These are phyloP conservation scores for Candida patagonica DNA, from an alignment of 805 yeast genomes.

Conservation along the genomic window DNA sequence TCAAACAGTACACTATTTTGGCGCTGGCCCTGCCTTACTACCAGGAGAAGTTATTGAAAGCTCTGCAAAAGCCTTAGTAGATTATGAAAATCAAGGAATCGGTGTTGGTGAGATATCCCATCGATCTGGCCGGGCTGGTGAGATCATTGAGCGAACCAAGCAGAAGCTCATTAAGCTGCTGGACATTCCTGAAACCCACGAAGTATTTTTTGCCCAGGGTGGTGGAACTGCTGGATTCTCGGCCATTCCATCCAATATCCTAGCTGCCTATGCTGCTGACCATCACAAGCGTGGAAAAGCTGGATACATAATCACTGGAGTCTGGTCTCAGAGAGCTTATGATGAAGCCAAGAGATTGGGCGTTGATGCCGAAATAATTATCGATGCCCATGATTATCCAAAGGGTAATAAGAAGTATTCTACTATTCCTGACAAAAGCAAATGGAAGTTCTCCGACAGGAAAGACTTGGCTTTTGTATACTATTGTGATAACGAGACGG, in stretches of 20 bases:
- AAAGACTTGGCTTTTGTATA: slow-evolving; percentile 76
- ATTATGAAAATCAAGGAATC: slow-evolving; percentile 59
- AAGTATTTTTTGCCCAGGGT: slow-evolving; percentile 91
- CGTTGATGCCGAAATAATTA: slow-evolving; percentile 56
- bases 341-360: slow-evolving; percentile 88
- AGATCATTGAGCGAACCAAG: slow-evolving; percentile 71
- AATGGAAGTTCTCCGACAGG: slow-evolving; percentile 52
- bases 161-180: slow-evolving; percentile 53
- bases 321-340: slow-evolving; percentile 83
- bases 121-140: slow-evolving; percentile 74
- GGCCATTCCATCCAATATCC: slow-evolving; percentile 70
- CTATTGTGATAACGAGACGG: slow-evolving; percentile 95
- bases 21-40: slow-evolving; percentile 97
- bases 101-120: slow-evolving; percentile 97
- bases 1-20: slow-evolving; percentile 48
- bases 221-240: slow-evolving; percentile 98
- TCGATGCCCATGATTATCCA: slow-evolving; percentile 46
- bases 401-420: slow-evolving; percentile 48
- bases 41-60: slow-evolving; percentile 78
- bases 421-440: slow-evolving; percentile 52
- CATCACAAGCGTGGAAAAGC: slow-evolving; percentile 70
- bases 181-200: slow-evolving; percentile 82
- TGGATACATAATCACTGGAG: slow-evolving; percentile 84
- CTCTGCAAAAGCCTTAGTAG: slow-evolving; percentile 76
- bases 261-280: slow-evolving; percentile 63